Base-by-base conservation (phyloP, 1,284 basidiomycete species). In the Fomes fomentarius region DNA sequence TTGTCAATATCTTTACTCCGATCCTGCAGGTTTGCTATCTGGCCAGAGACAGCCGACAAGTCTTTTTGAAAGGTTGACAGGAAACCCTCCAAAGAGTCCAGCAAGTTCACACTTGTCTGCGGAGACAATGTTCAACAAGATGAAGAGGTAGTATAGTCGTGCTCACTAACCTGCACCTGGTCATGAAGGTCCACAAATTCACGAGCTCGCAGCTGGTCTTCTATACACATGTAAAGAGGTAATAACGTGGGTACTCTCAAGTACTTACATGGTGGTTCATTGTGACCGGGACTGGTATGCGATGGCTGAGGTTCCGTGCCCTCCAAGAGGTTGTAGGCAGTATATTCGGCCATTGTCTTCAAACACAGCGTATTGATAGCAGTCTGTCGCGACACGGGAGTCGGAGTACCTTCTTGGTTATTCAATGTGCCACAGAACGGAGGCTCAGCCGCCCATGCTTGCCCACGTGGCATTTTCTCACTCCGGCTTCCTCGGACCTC, bases 21-120 rank as follows among this genome's bases (percentile, higher is more conserved):
- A 57, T 85, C 82, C 69, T 99, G 96, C 22, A 99, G 80, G 61
- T 96, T 91, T 0, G 93, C 89, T 68, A 99, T 97, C 68, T 99
- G 96, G 0, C 93, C 91, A 2, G 96, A 98, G 4, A 98, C 95
- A 2, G 89, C 87, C 3, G 91, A 91, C 5, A 99, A 80, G 72
- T 99, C 96, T 62, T 83, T 89, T 71, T 98, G 95, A 66, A 99
- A 99, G 0, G 93, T 96, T 1, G 94, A 94, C 10, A 98, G 81
- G 70, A 98, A 98, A 2, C 84, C 79, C 62, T 96, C 89, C 3
- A 99, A 80, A 0, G 93, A 93, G 60, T 91, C 86, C 42, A 98
- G 77, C 37, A 98, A 78, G 60, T 81, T 77, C 45, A 88, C 76
- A 67, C 91, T 91, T 41, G 87, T 84, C 91, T 93, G 60, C 22